Conservation (phyloP, 305 asterid species). For the Solanum hybrid region DNA sequence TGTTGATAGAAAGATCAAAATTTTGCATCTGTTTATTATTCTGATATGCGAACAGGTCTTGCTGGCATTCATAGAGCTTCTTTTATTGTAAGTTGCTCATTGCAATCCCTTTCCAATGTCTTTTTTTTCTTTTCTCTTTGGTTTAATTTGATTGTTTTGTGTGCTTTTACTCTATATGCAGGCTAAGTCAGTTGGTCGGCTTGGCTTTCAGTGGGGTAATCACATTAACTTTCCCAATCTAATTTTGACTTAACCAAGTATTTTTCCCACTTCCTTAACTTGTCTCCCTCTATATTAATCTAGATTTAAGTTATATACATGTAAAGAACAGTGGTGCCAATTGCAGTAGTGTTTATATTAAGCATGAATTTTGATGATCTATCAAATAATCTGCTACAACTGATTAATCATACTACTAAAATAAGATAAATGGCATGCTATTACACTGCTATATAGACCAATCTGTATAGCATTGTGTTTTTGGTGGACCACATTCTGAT, state of each 20-base stretch:
- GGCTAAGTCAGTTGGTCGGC: constrained; percentile 50
- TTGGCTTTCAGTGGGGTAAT: constrained; percentile 64
- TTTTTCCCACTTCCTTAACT: not conserved
- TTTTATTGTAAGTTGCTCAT: constrained; percentile 37
- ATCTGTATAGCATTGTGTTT: not conserved
- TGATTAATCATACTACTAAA: not conserved
- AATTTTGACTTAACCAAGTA: not conserved
- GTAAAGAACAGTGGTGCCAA: not conserved
- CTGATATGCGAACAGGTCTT: constrained; percentile 35
- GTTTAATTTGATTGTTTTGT: not conserved
- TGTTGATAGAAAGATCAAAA: not conserved
- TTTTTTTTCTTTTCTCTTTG: not conserved
- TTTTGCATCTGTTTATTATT: constrained; percentile 6
- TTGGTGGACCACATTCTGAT: not conserved
- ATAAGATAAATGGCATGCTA: not conserved
- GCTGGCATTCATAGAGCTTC: constrained; percentile 44
- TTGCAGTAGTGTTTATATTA: not conserved
- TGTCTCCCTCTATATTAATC: not conserved
- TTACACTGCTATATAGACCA: not conserved
- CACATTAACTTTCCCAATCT: not conserved
- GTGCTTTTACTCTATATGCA: constrained; percentile 21
- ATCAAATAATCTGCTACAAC: not conserved
- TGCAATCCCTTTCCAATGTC: not conserved
- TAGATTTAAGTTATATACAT: not conserved
- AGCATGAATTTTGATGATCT: not conserved